Evolutionary conservation across 2,329 filamentous ascomycete species (phyloP).

Genomic region (Didymellaceae sp.): DNA sequence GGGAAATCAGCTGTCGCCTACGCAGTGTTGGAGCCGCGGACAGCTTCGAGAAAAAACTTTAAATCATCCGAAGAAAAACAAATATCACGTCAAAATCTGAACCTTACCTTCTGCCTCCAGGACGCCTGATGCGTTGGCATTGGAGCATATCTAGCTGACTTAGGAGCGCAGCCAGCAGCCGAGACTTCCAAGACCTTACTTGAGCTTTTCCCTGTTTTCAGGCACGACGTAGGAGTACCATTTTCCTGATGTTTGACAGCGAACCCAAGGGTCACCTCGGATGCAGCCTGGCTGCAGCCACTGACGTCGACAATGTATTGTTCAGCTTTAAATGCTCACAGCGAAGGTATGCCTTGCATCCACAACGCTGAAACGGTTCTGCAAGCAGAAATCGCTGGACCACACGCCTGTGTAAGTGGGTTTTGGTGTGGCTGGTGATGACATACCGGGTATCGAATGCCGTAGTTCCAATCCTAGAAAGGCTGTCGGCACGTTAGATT

Average conservation of each 20-base stretch:
- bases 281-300: background rate
- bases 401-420: too few species aligned
- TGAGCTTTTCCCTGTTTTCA: conserved; percentile 1
- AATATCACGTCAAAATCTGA: background rate
- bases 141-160: background rate
- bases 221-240: too few species aligned
- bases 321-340: background rate
- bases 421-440: too few species aligned
- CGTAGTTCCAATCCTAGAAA: too few species aligned
- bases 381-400: too few species aligned
- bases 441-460: too few species aligned
- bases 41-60: background rate
- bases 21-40: too few species aligned
- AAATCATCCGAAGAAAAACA: background rate
- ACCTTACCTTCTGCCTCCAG: background rate
- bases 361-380: too few species aligned
- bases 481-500: too few species aligned
- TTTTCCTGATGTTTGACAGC: background rate
- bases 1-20: conserved; percentile 8
- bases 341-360: background rate
- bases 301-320: background rate
- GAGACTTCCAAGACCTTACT: conserved; percentile 2
- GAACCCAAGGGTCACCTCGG: conserved; percentile 2
- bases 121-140: background rate
- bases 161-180: background rate